Conservation (phyloP, 129 eudicot genomes). For the Scalesia atractyloides region DNA sequence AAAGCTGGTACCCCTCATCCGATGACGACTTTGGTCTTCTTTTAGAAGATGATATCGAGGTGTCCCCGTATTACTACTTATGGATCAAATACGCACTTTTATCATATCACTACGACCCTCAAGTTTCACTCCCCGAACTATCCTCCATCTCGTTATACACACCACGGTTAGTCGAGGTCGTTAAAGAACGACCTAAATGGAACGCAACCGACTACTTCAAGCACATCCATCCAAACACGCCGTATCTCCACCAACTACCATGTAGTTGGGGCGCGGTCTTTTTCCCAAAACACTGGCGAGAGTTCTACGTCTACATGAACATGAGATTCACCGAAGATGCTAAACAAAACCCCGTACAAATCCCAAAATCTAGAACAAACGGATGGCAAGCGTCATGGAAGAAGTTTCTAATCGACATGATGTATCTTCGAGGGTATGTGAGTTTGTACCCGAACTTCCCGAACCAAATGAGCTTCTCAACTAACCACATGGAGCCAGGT, state of each 20-base stretch:
- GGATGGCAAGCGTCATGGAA: constrained; percentile 99
- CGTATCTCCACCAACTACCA: constrained; percentile 90
- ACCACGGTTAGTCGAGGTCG: constrained; percentile 83
- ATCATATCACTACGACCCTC: constrained; percentile 90
- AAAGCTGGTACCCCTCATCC: constrained; percentile 93
- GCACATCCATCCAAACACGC: constrained; percentile 92
- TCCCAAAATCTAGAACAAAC: constrained; percentile 88
- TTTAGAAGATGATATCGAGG: constrained; percentile 93
- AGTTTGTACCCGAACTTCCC: constrained; percentile 91
- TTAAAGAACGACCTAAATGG: constrained; percentile 93
- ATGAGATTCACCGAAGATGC: constrained; percentile 89
- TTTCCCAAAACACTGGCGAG: constrained; percentile 96
- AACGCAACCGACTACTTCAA: constrained; percentile 85
- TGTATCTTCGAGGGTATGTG: constrained; percentile 94
- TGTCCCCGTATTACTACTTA: constrained; percentile 82
- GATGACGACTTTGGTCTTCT: constrained; percentile 89
- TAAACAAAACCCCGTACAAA: constrained; percentile 86
- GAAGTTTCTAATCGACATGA: constrained; percentile 92
- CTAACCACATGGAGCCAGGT: constrained; percentile 98
- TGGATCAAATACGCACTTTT: constrained; percentile 93
- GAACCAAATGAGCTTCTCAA: constrained; percentile 86
- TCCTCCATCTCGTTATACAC: constrained; percentile 90
- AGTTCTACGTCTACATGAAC: constrained; percentile 97
- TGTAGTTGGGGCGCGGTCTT: constrained; percentile 99
- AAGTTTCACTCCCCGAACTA: constrained; percentile 90